These are phyloP conservation scores for Bromus sterilis DNA, from an alignment of 176 grass and related monocot species.

Conservation along the genomic window DNA sequence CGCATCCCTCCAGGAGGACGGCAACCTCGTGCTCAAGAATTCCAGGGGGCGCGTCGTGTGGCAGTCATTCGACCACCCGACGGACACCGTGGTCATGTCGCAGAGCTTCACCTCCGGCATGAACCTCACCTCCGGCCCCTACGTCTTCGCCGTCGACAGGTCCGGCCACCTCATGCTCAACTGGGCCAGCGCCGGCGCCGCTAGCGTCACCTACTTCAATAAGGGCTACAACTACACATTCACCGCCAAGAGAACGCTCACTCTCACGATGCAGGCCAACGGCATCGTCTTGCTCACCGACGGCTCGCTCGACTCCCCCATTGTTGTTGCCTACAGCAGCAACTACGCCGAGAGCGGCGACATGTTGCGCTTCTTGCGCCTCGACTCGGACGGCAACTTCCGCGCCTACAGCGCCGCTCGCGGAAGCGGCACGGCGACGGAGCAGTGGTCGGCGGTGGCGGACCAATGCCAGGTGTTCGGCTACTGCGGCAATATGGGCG, in stretches of 20 bases:
- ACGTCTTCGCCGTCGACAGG: constrained; percentile 48
- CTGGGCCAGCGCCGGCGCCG: constrained; percentile 18
- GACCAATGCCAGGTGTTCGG: constrained; percentile 96
- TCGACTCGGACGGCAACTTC: constrained; percentile 86
- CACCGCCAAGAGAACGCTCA: constrained; percentile 50
- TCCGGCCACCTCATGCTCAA: constrained; percentile 66
- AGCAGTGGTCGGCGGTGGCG: constrained; percentile 79
- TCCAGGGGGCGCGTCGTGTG: constrained; percentile 22
- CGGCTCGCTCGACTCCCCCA: constrained; percentile 12
- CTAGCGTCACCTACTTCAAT: constrained; percentile 60
- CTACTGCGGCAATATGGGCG: constrained; percentile 84
- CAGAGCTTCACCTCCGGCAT: constrained; percentile 50
- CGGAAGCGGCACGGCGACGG: constrained; percentile 22
- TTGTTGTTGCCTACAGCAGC: constrained; percentile 84
- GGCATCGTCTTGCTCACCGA: constrained; percentile 76
- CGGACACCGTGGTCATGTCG: constrained; percentile 66
- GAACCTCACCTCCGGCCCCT: constrained; percentile 36
- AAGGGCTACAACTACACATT: constrained; percentile 62
- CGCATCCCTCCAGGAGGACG: constrained; percentile 43
- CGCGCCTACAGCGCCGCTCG: constrained; percentile 50
- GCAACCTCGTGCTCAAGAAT: constrained; percentile 62
- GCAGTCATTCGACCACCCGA: constrained; percentile 70
- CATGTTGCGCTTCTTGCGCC: constrained; percentile 65
- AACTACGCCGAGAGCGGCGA: constrained; percentile 73
- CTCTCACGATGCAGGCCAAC: constrained; percentile 59